Conservation (phyloP, 352 stramenopile species). For the Plasmopara muralis region DNA sequence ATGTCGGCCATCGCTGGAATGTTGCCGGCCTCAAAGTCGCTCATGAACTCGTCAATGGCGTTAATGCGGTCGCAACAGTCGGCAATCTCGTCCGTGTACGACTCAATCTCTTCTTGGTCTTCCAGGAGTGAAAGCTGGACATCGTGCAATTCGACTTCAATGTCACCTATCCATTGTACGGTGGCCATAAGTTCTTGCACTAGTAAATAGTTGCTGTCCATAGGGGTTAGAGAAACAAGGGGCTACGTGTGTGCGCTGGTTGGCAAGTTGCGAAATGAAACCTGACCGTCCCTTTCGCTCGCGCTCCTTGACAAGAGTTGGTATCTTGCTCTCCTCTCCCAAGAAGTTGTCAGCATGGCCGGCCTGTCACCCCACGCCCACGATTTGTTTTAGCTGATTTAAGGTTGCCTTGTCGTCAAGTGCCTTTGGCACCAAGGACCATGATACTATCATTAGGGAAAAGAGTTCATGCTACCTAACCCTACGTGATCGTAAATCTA, state of each 20-base stretch:
- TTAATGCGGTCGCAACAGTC: constrained; percentile 33
- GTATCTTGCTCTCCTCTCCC: background rate
- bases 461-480: too few species aligned
- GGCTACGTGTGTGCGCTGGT: background rate
- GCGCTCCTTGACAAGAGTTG: background rate
- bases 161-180: constrained; percentile 17
- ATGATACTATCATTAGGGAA: too few species aligned
- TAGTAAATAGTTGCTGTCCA: constrained; percentile 1
- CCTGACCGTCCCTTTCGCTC: background rate
- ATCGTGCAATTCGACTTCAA: constrained; percentile 22
- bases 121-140: constrained; percentile 23
- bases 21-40: constrained; percentile 23
- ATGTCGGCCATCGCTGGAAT: constrained; percentile 22
- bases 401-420: constrained; percentile 1
- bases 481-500: too few species aligned
- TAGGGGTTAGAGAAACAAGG: background rate
- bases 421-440: background rate
- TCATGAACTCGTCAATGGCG: constrained; percentile 34
- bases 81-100: constrained; percentile 33
- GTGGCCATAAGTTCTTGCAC: constrained; percentile 25
- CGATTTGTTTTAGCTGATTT: background rate
- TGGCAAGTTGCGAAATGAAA: background rate
- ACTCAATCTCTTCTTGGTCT: constrained; percentile 27
- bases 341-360: background rate
- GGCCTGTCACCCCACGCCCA: background rate